A percentile compares a stretch with the other conserved stretches of the same genome.
Evolutionary conservation across 176 grass and related monocot genomes (phyloP).

Genomic region (Ampelocalamus luodianensis): DNA sequence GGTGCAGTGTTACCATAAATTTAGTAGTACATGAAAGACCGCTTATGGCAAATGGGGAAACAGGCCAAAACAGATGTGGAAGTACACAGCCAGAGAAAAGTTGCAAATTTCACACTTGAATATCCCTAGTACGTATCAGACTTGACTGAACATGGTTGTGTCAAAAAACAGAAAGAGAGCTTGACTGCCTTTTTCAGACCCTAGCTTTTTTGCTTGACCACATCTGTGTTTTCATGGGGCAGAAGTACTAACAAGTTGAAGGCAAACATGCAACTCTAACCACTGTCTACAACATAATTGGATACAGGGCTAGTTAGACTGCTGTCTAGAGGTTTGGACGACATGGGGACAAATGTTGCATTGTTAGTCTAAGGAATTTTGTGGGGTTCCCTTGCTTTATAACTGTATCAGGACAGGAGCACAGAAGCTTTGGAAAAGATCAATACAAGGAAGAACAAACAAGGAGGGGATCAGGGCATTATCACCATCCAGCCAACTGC

Average conservation of each 20-base stretch:
- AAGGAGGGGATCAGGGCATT: conserved; percentile 36
- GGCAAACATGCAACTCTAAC: neutral
- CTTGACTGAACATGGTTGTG: neutral
- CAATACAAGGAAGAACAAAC: conserved; percentile 49
- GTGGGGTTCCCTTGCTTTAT: conserved; percentile 43
- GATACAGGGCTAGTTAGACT: conserved; percentile 39
- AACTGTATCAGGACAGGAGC: conserved; percentile 41
- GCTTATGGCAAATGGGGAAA: neutral
- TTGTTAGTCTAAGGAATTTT: conserved; percentile 53
- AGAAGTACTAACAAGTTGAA: conserved; percentile 29
- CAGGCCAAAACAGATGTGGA: neutral
- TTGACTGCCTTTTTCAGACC: conserved; percentile 37
- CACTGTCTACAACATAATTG: conserved; percentile 29
- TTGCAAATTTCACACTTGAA: neutral
- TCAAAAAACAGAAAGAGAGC: neutral
- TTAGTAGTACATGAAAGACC: neutral
- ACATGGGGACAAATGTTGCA: conserved; percentile 53
- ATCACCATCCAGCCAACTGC: conserved; percentile 40
- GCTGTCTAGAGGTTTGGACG: conserved; percentile 44
- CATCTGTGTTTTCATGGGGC: conserved; percentile 1
- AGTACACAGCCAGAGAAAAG: neutral
- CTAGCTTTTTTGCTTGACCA: conserved; percentile 31
- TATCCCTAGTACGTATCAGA: neutral
- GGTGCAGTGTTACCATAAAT: neutral
- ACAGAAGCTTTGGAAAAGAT: conserved; percentile 46